Evolutionary conservation across 441 rosid genomes (phyloP), one percentile per base, ranked within the genome.

Genomic region (Erodium chrysanthum): DNA sequence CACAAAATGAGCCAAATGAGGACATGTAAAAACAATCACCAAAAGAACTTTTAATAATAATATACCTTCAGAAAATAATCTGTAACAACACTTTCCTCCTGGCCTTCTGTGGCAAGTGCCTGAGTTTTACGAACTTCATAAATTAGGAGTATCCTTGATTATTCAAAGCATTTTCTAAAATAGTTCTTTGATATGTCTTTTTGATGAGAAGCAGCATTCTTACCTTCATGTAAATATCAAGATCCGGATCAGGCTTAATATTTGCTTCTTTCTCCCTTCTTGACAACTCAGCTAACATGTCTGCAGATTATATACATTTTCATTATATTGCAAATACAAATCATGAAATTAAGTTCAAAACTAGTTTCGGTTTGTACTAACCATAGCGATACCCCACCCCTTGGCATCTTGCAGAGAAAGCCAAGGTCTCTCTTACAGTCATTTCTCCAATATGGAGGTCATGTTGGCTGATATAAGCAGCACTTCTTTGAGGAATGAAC

Each of bases 21-120:
- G 6, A 5, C 35, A 31, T 31, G 35, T 31, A 4, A 31, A 31
- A 31, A 33, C 0, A 33, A 33, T 33, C 7, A 33, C 40, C 40
- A 33, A 3, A 7, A 33, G 5, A 0, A 5, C 6, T 33, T 7
- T 33, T 33, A 7, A 33, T 3, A 5, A 5, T 5, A 33, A 33
- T 5, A 21, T 76, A 85, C 90, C 87, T 88, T 89, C 12, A 89
- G 70, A 54, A 78, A 65, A 71, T 88, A 92, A 82, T 90, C 96
- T 5, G 90, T 84, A 42, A 84, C 74, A 44, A 89, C 83, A 69
- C 69, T 86, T 56, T 86, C 71, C 65, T 88, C 88, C 69, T 85
- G 84, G 25, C 89, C 91, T 66, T 84, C 78, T 48, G 76, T 71
- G 56, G 91, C 79, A 17, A 67, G 75, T 4, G 91, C 93, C 94